Percentiles rank a stretch among this genome's conserved stretches.
phyloP scores from a whole-genome alignment of 1,284 basidiomycete species.

The Agroathelia rolfsii region DNA sequence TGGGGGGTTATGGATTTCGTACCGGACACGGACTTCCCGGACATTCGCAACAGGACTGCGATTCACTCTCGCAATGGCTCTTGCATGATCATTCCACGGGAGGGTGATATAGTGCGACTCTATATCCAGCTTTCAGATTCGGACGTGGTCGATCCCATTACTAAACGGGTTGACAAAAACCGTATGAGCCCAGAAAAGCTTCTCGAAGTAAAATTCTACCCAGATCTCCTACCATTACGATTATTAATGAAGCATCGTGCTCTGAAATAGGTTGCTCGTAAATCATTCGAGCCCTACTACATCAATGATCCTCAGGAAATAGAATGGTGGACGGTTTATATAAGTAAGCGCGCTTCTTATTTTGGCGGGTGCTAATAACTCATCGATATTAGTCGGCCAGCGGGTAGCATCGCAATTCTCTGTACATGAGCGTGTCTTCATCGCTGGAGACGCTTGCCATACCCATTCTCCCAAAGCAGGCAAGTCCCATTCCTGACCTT shows the following conservation, averaged over 20 bases:
- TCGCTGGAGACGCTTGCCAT: slow-evolving; percentile 75
- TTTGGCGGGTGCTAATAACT: no score
- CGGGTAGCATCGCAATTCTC: slow-evolving; percentile 66
- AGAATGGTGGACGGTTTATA: slow-evolving; percentile 79
- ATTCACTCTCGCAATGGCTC: slow-evolving; percentile 55
- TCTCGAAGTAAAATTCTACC: slow-evolving; percentile 36
- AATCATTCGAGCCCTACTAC: slow-evolving; percentile 59
- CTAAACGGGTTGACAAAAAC: slow-evolving; percentile 53
- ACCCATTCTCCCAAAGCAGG: slow-evolving; percentile 78
- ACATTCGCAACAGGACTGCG: slow-evolving; percentile 60
- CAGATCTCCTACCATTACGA: background rate
- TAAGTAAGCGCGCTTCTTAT: slow-evolving; percentile 30
- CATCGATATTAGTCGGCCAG: slow-evolving; percentile 49
- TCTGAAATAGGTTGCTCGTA: slow-evolving; percentile 42
- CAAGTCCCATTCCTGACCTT: slow-evolving; percentile 13
- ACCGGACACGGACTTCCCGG: slow-evolving; percentile 71
- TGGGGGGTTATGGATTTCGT: slow-evolving; percentile 74
- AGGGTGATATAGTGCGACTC: slow-evolving; percentile 59
- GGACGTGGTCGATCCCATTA: slow-evolving; percentile 36
- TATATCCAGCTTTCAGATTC: slow-evolving; percentile 62
- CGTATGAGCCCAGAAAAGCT: slow-evolving; percentile 52
- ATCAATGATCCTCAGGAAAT: slow-evolving; percentile 47
- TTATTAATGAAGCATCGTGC: background rate
- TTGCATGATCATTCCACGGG: slow-evolving; percentile 71
- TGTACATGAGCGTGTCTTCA: slow-evolving; percentile 63